Percentiles rank a stretch among this genome's conserved stretches.
These are phyloP conservation scores for Teratosphaeria viscida DNA, from an alignment of 2,329 filamentous ascomycete genomes.

Conservation along the genomic window DNA sequence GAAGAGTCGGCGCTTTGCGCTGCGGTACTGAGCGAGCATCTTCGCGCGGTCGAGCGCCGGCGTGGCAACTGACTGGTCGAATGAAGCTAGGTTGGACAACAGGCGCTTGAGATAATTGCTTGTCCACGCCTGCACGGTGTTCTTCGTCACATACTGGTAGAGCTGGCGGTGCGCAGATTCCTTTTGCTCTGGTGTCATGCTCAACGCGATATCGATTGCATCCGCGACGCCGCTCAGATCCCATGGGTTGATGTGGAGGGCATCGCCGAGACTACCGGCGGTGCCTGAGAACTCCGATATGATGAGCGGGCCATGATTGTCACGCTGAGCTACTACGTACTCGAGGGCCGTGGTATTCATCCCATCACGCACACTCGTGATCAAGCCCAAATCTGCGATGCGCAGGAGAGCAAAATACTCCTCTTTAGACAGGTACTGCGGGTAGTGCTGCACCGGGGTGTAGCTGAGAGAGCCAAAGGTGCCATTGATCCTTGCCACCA, in stretches of 20 bases:
- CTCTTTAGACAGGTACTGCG: constrained; percentile 78
- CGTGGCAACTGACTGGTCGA: constrained; percentile 64
- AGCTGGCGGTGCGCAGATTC: constrained; percentile 60
- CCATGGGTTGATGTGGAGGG: constrained; percentile 96
- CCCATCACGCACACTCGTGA: constrained; percentile 89
- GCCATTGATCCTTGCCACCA: constrained; percentile 87
- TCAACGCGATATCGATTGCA: constrained; percentile 71
- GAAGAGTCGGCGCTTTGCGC: constrained; percentile 71
- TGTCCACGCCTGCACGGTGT: constrained; percentile 82
- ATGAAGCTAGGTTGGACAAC: constrained; percentile 67
- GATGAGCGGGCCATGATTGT: constrained; percentile 77
- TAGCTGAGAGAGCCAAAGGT: constrained; percentile 79
- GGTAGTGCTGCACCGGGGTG: constrained; percentile 86
- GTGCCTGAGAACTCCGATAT: constrained; percentile 95
- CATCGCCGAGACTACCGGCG: constrained; percentile 70
- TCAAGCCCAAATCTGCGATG: constrained; percentile 80
- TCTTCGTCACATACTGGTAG: constrained; percentile 72
- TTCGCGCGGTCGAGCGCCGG: constrained; percentile 68
- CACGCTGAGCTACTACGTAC: constrained; percentile 85
- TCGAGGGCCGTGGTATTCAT: constrained; percentile 98
- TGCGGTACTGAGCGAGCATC: constrained; percentile 63
- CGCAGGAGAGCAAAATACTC: constrained; percentile 94
- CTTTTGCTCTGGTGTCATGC: constrained; percentile 59
- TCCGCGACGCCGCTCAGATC: constrained; percentile 75
- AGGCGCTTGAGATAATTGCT: constrained; percentile 68